Percentiles rank a stretch among this genome's conserved stretches.
These are phyloP conservation scores for Luzula sylvatica DNA, from an alignment of 176 grass and related monocot genomes.

Conservation along the genomic window DNA sequence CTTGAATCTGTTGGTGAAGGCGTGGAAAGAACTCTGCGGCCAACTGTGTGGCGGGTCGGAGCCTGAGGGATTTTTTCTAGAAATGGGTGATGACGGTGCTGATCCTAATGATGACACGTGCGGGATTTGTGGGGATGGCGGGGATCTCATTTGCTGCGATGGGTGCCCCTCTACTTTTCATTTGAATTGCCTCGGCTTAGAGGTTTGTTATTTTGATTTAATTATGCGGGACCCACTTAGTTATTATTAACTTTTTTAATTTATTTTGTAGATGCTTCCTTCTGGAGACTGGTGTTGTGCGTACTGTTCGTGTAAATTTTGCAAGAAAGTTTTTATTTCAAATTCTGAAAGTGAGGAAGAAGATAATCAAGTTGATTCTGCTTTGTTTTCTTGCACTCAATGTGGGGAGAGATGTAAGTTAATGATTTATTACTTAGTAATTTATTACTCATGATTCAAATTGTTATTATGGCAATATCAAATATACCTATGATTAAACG, in stretches of 20 bases:
- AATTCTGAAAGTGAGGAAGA: slow-evolving; percentile 26
- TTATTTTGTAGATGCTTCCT: slow-evolving; percentile 52
- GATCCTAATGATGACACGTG: slow-evolving; percentile 95
- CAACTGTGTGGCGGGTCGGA: slow-evolving; percentile 59
- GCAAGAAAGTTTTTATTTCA: slow-evolving; percentile 39
- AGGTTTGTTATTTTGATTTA: no score
- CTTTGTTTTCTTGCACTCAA: slow-evolving; percentile 51
- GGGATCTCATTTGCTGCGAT: slow-evolving; percentile 89
- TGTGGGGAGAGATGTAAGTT: slow-evolving; percentile 67
- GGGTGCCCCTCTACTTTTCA: slow-evolving; percentile 27
- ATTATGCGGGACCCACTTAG: slow-evolving; percentile 10
- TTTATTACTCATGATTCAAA: slow-evolving; percentile 3
- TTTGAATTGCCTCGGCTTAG: neutral
- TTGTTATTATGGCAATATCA: no score
- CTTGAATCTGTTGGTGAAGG: slow-evolving; percentile 53
- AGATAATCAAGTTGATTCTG: no score
- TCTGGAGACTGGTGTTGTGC: slow-evolving; percentile 79
- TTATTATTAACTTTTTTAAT: slow-evolving; percentile 10
- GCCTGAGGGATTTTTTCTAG: slow-evolving; percentile 53
- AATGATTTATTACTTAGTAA: slow-evolving; percentile 12
- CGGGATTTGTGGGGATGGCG: slow-evolving; percentile 95
- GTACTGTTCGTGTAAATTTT: slow-evolving; percentile 90
- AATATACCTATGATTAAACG: no score
- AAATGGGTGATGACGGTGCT: slow-evolving; percentile 35
- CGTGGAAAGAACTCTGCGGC: slow-evolving; percentile 67